A percentile compares a stretch with the other conserved stretches of the same genome.
Evolutionary conservation across 768 basidiomycete species (phyloP).

Genomic region (Tubosaeta brunneosetosa): DNA sequence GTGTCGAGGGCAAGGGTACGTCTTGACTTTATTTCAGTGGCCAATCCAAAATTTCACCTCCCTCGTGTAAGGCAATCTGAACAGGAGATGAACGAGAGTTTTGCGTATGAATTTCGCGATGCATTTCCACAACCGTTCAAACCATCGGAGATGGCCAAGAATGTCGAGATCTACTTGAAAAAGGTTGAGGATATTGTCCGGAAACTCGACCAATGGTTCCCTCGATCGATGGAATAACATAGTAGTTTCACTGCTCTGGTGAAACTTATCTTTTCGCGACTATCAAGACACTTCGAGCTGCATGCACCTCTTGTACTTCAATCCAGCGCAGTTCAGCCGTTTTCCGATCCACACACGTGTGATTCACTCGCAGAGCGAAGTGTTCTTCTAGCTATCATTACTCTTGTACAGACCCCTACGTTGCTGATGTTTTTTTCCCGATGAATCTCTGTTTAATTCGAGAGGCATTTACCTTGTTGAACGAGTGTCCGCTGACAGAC

Average conservation of each 20-base stretch:
- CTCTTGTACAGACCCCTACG: no score
- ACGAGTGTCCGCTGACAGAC: no score
- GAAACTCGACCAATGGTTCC: constrained; percentile 25
- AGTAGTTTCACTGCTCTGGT: background rate
- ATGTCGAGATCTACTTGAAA: constrained; percentile 23
- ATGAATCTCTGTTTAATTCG: no score
- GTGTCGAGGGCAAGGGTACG: constrained; percentile 8
- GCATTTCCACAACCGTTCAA: constrained; percentile 18
- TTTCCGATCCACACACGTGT: no score
- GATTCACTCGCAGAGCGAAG: no score
- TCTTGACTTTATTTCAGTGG: background rate
- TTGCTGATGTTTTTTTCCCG: no score
- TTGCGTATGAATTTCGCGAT: constrained; percentile 20
- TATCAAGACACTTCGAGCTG: background rate
- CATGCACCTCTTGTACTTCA: no score
- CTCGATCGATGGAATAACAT: background rate
- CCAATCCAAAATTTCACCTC: background rate
- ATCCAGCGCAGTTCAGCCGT: no score
- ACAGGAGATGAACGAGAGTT: constrained; percentile 12
- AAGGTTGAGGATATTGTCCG: constrained; percentile 25
- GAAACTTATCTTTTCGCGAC: background rate
- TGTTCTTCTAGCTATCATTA: no score
- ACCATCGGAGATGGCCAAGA: constrained; percentile 6
- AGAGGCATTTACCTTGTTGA: no score
- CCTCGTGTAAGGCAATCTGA: constrained; percentile 7